Evolutionary conservation across 2,329 filamentous ascomycete genomes (phyloP).

Genomic region (Tolypocladium amazonense): DNA sequence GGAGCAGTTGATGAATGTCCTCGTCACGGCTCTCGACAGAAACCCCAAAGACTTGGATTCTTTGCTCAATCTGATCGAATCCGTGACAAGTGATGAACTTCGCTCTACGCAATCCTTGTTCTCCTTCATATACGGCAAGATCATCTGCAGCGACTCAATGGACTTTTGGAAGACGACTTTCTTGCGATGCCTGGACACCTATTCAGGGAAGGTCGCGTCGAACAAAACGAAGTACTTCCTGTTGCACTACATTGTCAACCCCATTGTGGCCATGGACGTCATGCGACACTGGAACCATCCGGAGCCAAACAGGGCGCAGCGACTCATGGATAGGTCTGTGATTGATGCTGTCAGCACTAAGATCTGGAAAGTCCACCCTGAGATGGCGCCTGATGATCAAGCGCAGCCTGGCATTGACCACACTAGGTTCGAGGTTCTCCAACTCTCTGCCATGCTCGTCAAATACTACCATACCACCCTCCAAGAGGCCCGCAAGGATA

Average conservation of each 20-base stretch:
- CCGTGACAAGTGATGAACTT: conserved; percentile 73
- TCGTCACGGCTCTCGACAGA: conserved; percentile 68
- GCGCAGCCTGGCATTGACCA: conserved; percentile 84
- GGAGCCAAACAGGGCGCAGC: conserved; percentile 46
- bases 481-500: conserved; percentile 88
- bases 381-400: conserved; percentile 73
- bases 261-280: conserved; percentile 92
- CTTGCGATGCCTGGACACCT: conserved; percentile 78
- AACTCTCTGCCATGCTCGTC: conserved; percentile 87
- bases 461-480: conserved; percentile 88
- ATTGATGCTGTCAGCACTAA: conserved; percentile 86
- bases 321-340: conserved; percentile 75
- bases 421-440: conserved; percentile 88
- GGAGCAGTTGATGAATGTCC: conserved; percentile 76
- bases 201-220: conserved; percentile 64
- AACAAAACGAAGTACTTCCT: conserved; percentile 92
- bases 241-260: conserved; percentile 86
- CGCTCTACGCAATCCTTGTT: conserved; percentile 66
- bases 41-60: conserved; percentile 70
- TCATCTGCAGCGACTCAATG: conserved; percentile 75
- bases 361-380: conserved; percentile 84
- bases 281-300: conserved; percentile 66
- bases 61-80: conserved; percentile 75
- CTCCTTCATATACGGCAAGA: conserved; percentile 71
- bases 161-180: conserved; percentile 79